Percentiles rank a stretch among this genome's conserved stretches.
Evolutionary conservation across 202 grass and related monocot species (phyloP).

Genomic region (Schoenoplectus triqueter): DNA sequence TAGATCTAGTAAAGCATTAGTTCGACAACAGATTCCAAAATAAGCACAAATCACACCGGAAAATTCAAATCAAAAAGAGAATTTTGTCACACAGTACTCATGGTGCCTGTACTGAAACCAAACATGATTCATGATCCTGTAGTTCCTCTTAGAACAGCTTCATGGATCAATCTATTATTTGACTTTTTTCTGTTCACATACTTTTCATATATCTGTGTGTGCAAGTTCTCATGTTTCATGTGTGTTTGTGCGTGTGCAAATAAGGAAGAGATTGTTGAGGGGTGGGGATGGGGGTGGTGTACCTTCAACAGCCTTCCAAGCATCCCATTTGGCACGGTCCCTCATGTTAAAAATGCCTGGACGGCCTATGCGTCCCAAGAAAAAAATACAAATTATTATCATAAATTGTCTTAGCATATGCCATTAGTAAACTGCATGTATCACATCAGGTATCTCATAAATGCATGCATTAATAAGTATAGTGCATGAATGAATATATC

Average conservation of each 20-base stretch:
- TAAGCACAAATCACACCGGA: background rate
- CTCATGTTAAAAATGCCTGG: slow-evolving; percentile 59
- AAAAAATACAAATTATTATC: slow-evolving; percentile 31
- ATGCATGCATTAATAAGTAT: background rate
- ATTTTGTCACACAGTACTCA: background rate
- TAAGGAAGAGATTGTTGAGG: slow-evolving; percentile 16
- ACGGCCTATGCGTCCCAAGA: slow-evolving; percentile 46
- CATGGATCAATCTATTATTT: background rate
- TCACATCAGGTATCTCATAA: background rate
- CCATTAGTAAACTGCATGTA: background rate
- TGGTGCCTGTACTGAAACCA: background rate
- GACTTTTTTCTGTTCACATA: background rate
- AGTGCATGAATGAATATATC: background rate
- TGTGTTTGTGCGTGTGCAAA: slow-evolving; percentile 4
- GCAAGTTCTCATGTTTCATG: background rate
- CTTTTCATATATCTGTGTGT: background rate
- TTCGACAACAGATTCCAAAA: background rate
- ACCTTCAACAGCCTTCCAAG: slow-evolving; percentile 83
- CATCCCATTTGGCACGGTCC: slow-evolving; percentile 76
- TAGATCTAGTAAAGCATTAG: background rate
- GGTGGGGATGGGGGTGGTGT: background rate
- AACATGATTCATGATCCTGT: background rate
- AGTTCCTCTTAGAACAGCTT: background rate
- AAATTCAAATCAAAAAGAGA: background rate
- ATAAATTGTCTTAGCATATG: background rate